phyloP scores from a whole-genome alignment of 2,329 filamentous ascomycete species.

The Penicillium sp. region DNA sequence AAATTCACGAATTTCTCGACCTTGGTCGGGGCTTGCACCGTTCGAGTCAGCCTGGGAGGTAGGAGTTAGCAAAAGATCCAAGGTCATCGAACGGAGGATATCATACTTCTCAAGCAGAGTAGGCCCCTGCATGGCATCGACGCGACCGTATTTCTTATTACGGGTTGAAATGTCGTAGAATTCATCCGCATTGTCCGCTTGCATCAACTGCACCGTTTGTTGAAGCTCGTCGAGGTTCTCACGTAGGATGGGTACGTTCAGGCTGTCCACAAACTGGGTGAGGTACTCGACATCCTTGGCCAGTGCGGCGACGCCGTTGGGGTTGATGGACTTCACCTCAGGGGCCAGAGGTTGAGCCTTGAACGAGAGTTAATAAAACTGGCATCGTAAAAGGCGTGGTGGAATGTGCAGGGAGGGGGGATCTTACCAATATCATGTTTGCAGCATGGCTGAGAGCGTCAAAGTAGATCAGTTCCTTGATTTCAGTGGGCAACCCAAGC shows the following conservation, averaged over 20 bases:
- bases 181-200: slow-evolving; percentile 86
- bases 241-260: slow-evolving; percentile 84
- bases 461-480: slow-evolving; percentile 98
- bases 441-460: slow-evolving; percentile 91
- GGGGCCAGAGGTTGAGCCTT: slow-evolving; percentile 76
- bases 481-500: slow-evolving; percentile 87
- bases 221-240: slow-evolving; percentile 91
- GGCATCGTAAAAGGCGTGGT: neutral
- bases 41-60: slow-evolving; percentile 61
- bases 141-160: slow-evolving; percentile 91
- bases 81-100: neutral
- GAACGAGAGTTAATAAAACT: slow-evolving; percentile 17
- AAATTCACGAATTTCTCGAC: slow-evolving; percentile 69
- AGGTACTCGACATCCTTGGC: slow-evolving; percentile 83
- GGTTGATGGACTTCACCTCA: slow-evolving; percentile 82
- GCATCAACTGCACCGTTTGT: slow-evolving; percentile 87
- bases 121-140: slow-evolving; percentile 88
- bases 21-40: slow-evolving; percentile 60
- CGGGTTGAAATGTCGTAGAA: slow-evolving; percentile 90
- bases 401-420: slow-evolving; percentile 15
- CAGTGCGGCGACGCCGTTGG: slow-evolving; percentile 78
- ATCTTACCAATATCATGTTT: slow-evolving; percentile 73
- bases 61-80: slow-evolving; percentile 19
- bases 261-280: slow-evolving; percentile 78
- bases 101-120: slow-evolving; percentile 85